These are phyloP conservation scores for Hortaea werneckii DNA, from an alignment of 2,329 filamentous ascomycete species.

Conservation along the genomic window DNA sequence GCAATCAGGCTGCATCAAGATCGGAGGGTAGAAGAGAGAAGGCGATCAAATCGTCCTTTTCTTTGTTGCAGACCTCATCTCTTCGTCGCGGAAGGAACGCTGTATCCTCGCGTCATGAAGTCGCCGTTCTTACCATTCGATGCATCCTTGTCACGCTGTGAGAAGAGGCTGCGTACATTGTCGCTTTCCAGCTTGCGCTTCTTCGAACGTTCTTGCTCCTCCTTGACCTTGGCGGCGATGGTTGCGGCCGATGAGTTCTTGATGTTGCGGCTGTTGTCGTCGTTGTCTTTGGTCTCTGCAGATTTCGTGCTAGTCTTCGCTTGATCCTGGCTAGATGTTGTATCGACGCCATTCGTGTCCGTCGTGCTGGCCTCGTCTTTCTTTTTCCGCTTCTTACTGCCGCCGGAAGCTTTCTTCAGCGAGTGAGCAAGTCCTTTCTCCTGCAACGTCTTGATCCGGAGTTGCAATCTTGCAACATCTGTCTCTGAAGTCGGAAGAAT, in stretches of 20 bases:
- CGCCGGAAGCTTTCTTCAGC: conserved; percentile 64
- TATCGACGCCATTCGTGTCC: conserved; percentile 4
- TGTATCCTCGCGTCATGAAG: conserved; percentile 42
- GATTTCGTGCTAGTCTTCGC: conserved; percentile 1
- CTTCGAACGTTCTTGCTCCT: conserved; percentile 73
- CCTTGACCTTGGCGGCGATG: conserved; percentile 74
- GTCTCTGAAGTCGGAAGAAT: conserved; percentile 63
- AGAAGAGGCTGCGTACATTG: conserved; percentile 39
- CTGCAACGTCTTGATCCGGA: conserved; percentile 58
- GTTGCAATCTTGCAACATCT: conserved; percentile 58
- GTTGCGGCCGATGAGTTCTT: conserved; percentile 82
- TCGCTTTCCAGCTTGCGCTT: conserved; percentile 61
- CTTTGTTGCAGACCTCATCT: conserved; percentile 9
- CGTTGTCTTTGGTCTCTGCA: conserved; percentile 6
- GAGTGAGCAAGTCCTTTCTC: conserved; percentile 71
- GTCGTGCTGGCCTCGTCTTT: conserved; percentile 30
- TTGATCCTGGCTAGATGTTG: neutral
- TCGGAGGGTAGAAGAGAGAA: too few species aligned
- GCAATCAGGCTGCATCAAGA: too few species aligned
- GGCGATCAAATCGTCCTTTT: too few species aligned
- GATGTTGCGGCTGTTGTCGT: conserved; percentile 44
- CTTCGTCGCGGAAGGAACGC: conserved; percentile 16
- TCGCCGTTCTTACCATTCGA: conserved; percentile 34
- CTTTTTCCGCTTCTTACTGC: conserved; percentile 66
- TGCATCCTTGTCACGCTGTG: conserved; percentile 26